A percentile compares a stretch with the other conserved stretches of the same genome.
Conservation (phyloP, 768 basidiomycete genomes). For the Xanthoconium stramineum region DNA sequence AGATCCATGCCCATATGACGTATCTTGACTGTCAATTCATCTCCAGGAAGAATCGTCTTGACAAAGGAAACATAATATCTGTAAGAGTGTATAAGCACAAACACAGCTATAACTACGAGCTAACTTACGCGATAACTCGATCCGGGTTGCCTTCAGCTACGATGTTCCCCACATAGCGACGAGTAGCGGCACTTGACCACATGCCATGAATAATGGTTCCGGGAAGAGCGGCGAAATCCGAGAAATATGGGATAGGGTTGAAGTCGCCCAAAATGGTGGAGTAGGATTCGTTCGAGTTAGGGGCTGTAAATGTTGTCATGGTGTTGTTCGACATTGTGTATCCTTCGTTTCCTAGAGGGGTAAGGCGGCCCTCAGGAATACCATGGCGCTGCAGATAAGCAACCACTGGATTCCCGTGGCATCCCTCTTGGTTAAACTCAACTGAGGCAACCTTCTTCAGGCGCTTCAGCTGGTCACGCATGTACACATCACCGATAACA, state of each 20-base stretch:
- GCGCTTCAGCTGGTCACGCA: constrained; percentile 83
- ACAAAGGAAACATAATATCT: constrained; percentile 95
- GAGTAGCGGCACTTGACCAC: constrained; percentile 94
- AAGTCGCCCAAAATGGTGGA: constrained; percentile 96
- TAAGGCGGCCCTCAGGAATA: constrained; percentile 66
- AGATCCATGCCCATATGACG: constrained; percentile 95
- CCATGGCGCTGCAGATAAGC: constrained; percentile 94
- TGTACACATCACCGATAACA: constrained; percentile 82
- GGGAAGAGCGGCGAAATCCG: constrained; percentile 88
- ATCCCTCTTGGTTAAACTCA: constrained; percentile 82
- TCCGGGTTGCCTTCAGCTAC: constrained; percentile 92
- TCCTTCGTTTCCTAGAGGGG: constrained; percentile 79
- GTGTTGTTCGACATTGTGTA: constrained; percentile 72
- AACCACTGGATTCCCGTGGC: constrained; percentile 90
- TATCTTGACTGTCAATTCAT: constrained; percentile 82
- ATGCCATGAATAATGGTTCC: constrained; percentile 98
- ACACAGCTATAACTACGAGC: background rate
- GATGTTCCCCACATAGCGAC: constrained; percentile 88
- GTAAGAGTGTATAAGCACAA: constrained; percentile 4
- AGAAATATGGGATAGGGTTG: constrained; percentile 99
- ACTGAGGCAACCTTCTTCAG: constrained; percentile 87
- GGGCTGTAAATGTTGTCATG: constrained; percentile 71
- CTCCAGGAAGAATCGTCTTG: constrained; percentile 93
- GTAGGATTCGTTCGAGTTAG: constrained; percentile 92
- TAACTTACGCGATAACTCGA: constrained; percentile 78